Evolutionary conservation across 768 basidiomycete species (phyloP).

Genomic region (Auricularia sp.): DNA sequence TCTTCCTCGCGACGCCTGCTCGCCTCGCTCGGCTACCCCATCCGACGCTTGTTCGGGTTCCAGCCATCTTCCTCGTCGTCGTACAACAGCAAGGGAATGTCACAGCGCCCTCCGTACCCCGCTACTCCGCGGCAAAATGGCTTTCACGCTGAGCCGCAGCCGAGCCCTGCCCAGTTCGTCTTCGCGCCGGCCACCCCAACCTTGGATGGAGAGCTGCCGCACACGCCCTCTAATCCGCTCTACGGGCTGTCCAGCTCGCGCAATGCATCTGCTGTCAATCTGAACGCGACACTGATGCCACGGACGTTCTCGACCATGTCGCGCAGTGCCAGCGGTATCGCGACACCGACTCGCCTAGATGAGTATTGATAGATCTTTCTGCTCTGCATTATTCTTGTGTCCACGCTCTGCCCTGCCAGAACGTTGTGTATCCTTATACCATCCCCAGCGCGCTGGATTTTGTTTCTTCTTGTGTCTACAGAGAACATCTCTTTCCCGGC

Average conservation of each 20-base stretch:
- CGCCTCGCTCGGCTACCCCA: neutral
- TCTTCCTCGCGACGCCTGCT: neutral
- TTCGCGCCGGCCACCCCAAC: neutral
- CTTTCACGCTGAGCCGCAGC: neutral
- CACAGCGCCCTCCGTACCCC: neutral
- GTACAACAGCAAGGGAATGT: neutral
- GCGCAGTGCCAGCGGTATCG: slow-evolving; percentile 6
- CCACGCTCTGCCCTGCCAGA: neutral
- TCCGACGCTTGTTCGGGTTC: neutral
- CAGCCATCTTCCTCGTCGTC: neutral
- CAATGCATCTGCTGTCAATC: slow-evolving; percentile 18
- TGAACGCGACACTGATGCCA: slow-evolving; percentile 13
- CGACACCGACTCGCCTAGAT: neutral
- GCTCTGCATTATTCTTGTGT: neutral
- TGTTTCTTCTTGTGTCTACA: too few relatives aligned
- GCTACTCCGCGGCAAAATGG: neutral
- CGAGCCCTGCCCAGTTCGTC: neutral
- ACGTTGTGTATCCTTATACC: neutral
- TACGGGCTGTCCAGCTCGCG: slow-evolving; percentile 14
- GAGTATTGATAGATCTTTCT: neutral
- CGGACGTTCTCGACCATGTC: slow-evolving; percentile 5
- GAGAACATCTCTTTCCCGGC: too few relatives aligned
- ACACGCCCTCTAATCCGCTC: slow-evolving; percentile 7
- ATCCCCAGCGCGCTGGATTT: too few relatives aligned
- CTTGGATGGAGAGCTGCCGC: neutral